Base-by-base conservation (phyloP, 2,329 filamentous ascomycete genomes). In the Calonectria leucothoes region DNA sequence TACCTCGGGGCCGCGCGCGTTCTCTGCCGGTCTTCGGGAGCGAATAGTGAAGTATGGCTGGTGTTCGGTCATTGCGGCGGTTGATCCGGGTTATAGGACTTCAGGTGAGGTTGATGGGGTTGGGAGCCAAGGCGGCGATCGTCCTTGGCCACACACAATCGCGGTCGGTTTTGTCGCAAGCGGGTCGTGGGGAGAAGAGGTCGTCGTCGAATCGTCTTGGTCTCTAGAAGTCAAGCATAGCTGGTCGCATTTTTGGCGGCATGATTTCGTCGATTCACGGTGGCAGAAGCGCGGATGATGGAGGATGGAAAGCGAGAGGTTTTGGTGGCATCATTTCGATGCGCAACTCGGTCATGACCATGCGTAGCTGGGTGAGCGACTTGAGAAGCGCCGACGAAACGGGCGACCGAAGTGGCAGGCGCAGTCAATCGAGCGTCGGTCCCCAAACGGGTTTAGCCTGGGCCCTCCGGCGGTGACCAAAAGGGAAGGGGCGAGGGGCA, bases 41-140 rank as follows among this genome's bases (percentile, higher is more conserved):
- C 87, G 86, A 78, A 91, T 87, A 52, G 89, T 89, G 70, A 90
- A 84, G 79, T 91, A 91, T 20, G 88, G 86, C 73, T 85, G 84
- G 57, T 85, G 83, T 69, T 87, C 84, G 70, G 82, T 83, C 87
- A 88, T 88, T 48, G 37, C 63, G 68, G 61, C 61, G 67, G 63
- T 31, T 65, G 72, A 71, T 70, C 6, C 1, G 27, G 33, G 14
- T 15, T 68, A 17, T 10, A 45, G 51, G n/a, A 48, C 27, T 55
- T 52, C 66, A 17, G 51, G 57, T 52, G 49, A 70, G 37, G 37
- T 63, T 57, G 69, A 63, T 33, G 48, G 33, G 45, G 17, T n/a
- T 15, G 48, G 39, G 29, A 67, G 72, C 71, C 71, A 59, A 59
- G 72, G 45, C 63, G 59, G 65, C 67, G 39, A 37, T 57, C 33